phyloP scores from a whole-genome alignment of 2,329 filamentous ascomycete species.

The Microthyrium microscopicum region DNA sequence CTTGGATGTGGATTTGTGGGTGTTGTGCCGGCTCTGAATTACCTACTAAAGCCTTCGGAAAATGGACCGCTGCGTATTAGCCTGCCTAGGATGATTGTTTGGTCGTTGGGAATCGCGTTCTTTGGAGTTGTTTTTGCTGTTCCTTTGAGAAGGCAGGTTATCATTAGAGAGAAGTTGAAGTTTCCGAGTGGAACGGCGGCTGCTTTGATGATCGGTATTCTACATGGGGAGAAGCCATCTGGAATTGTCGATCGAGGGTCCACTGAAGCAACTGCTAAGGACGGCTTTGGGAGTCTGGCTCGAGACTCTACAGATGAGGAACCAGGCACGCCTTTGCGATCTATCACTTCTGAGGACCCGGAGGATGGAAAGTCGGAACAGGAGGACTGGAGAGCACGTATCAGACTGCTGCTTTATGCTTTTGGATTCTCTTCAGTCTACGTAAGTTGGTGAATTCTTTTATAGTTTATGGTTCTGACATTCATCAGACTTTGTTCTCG shows the following conservation, averaged over 20 bases:
- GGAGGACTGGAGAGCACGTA: slow-evolving; percentile 44
- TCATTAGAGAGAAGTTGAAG: slow-evolving; percentile 78
- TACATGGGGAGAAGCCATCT: slow-evolving; percentile 47
- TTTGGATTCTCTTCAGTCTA: slow-evolving; percentile 42
- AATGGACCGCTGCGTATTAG: slow-evolving; percentile 58
- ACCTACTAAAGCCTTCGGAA: slow-evolving; percentile 61
- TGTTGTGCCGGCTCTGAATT: slow-evolving; percentile 84
- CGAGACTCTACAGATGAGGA: too few relatives aligned
- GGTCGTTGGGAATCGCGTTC: slow-evolving; percentile 85
- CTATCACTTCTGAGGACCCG: slow-evolving; percentile 14
- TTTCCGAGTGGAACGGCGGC: slow-evolving; percentile 95
- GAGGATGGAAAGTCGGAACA: slow-evolving; percentile 20
- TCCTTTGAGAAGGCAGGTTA: slow-evolving; percentile 75
- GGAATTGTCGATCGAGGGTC: slow-evolving; percentile 13
- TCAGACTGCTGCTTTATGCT: slow-evolving; percentile 40
- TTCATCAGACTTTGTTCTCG: slow-evolving; percentile 54
- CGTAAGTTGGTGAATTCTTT: slow-evolving; percentile 16
- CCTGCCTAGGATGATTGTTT: slow-evolving; percentile 65
- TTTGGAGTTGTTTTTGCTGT: slow-evolving; percentile 97
- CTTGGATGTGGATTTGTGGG: slow-evolving; percentile 91
- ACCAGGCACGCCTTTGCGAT: slow-evolving; percentile 13
- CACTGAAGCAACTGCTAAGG: not conserved
- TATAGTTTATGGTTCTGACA: slow-evolving; percentile 5
- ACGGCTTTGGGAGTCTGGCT: not conserved
- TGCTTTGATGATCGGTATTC: slow-evolving; percentile 75